Base-by-base conservation (phyloP, 2,329 filamentous ascomycete species). In the Aphanoascus verrucosus region DNA sequence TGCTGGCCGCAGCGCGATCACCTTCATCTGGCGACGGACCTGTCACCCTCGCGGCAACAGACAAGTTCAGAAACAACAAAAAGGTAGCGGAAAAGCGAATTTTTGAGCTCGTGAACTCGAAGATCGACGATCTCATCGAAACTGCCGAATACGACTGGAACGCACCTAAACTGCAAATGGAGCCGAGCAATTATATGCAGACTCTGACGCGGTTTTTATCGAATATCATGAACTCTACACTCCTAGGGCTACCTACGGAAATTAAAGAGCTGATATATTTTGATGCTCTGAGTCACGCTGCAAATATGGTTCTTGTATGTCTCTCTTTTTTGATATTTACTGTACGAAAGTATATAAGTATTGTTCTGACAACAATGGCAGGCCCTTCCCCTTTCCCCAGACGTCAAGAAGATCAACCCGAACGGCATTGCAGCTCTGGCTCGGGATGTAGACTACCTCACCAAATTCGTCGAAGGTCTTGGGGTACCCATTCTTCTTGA, bases 231-330 rank as follows among this genome's bases (percentile, higher is more conserved):
- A 90, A 84, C 65, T 93, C 88, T 0, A 95, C 94, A 0, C 77
- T 98, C 4, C 78, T 98, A 1, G 91, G 90, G 1, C 74, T 98
- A n/a, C 93, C 94, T 0, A 83, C 88, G 31, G 88, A 94, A 63
- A 96, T 98, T 69, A 97, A 97, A 67, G 89, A 95, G 67, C 82
- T 96, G 53, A 95, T 98, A 62, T 97, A 98, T 72, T 96, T 95
- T 65, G 93, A 97, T 66, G 93, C 93, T 0, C 78, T 98, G 35
- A 89, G 84, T 53, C 93, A 98, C 68, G 89, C 93, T 1, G 85
- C 88, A 2, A 86, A 86, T 57, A 88, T 86, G 68, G 93, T 96
- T 53, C 70, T 95, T 57, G 85, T 86, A 66, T 61, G 77, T 64
- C 4, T 20, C 38, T 28, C 15, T 8, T 41, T 32, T 34, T 50